phyloP scores from a whole-genome alignment of 345 rosid species.

The Rhodamnia rubescens region DNA sequence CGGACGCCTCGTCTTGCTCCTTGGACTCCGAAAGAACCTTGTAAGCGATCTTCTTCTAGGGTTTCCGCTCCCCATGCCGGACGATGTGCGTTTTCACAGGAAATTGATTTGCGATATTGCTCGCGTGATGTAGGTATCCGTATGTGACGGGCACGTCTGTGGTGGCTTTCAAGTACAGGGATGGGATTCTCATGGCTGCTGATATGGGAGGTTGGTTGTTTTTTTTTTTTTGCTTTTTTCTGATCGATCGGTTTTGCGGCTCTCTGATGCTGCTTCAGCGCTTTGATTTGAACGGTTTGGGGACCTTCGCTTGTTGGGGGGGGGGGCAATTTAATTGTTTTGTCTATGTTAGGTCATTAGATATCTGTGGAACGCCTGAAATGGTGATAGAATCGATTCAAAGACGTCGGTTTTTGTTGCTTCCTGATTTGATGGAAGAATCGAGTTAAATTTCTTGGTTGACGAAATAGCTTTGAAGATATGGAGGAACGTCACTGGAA shows the following conservation, averaged over 20 bases:
- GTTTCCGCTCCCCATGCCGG: background rate
- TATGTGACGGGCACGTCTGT: slow-evolving; percentile 95
- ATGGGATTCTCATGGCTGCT: slow-evolving; percentile 95
- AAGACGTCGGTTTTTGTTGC: background rate
- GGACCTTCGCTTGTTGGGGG: background rate
- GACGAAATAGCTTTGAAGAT: background rate
- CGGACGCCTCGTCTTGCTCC: background rate
- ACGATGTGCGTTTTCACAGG: background rate
- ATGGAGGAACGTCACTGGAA: background rate
- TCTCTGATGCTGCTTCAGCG: background rate
- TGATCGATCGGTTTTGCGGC: background rate
- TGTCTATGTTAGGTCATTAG: background rate
- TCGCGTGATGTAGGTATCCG: slow-evolving; percentile 42
- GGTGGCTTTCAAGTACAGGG: slow-evolving; percentile 86
- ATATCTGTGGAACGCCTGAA: background rate
- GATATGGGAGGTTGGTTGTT: slow-evolving; percentile 70
- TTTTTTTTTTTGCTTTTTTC: no score
- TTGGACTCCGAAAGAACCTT: background rate
- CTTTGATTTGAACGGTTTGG: background rate
- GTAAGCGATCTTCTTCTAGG: background rate
- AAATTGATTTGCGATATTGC: background rate
- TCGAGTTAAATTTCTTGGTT: background rate
- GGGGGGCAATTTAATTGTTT: no score
- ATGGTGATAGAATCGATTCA: background rate
- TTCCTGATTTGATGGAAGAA: background rate